A percentile compares a stretch with the other conserved stretches of the same genome.
Evolutionary conservation across 2,329 filamentous ascomycete genomes (phyloP).

Genomic region (Talaromyces sp.): DNA sequence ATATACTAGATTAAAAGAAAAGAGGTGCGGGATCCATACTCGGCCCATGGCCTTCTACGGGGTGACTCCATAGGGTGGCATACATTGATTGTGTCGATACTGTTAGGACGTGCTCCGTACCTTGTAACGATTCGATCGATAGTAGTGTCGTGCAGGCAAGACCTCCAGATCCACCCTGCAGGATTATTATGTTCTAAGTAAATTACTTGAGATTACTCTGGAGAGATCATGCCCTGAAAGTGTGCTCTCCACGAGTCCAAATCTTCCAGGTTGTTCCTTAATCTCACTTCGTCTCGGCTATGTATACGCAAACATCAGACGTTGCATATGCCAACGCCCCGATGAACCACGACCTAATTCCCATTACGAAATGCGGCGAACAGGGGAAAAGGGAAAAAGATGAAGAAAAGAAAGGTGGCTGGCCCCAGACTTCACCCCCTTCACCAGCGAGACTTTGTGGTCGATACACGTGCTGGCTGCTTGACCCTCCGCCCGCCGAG

Average conservation of each 20-base stretch:
- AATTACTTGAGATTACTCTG: neutral
- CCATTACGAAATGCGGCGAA: neutral
- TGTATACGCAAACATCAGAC: neutral
- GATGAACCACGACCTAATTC: neutral
- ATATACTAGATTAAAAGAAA: neutral
- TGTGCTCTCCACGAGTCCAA: neutral
- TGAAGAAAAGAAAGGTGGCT: neutral
- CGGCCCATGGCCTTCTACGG: neutral
- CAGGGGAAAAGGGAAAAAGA: neutral
- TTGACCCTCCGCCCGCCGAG: neutral
- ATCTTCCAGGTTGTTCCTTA: too few species aligned
- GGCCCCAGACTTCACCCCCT: neutral
- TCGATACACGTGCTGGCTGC: conserved; percentile 6
- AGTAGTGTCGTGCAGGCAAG: neutral
- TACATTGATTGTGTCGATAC: neutral
- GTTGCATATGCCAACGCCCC: neutral
- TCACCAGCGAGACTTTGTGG: conserved; percentile 2
- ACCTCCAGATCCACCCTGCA: neutral
- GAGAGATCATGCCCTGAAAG: neutral
- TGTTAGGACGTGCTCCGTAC: neutral
- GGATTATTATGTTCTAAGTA: neutral
- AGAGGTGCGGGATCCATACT: neutral
- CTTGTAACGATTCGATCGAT: neutral
- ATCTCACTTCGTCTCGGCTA: neutral
- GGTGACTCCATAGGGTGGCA: neutral